phyloP scores from a whole-genome alignment of 2,329 filamentous ascomycete species.

The Aaosphaeria pasadenensis region DNA sequence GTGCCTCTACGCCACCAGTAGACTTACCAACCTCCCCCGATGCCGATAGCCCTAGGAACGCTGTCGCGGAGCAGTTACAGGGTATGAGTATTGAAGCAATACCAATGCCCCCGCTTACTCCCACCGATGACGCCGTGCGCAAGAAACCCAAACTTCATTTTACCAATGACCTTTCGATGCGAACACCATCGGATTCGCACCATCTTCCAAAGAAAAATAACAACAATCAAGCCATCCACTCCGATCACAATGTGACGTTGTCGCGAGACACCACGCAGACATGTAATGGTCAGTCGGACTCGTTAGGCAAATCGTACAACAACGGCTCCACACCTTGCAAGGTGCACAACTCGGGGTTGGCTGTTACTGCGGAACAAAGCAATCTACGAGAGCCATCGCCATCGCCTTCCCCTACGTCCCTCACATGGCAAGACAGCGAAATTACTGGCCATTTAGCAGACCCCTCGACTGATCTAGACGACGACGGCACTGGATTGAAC shows the following conservation, averaged over 20 bases:
- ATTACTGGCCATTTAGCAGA: conserved; percentile 58
- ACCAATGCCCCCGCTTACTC: conserved; percentile 32
- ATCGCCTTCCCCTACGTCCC: conserved; percentile 30
- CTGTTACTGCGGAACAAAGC: conserved; percentile 10
- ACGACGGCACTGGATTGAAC: conserved; percentile 63
- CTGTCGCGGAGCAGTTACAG: conserved; percentile 34
- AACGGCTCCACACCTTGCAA: conserved; percentile 3
- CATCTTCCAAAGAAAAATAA: too few relatives aligned
- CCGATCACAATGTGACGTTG: conserved; percentile 32
- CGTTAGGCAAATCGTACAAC: conserved; percentile 5
- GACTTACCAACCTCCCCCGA: conserved; percentile 19
- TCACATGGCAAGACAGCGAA: conserved; percentile 59
- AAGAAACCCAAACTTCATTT: conserved; percentile 35
- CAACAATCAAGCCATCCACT: not conserved
- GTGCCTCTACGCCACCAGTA: conserved; percentile 16
- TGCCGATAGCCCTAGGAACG: conserved; percentile 32
- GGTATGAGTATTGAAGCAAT: conserved; percentile 29
- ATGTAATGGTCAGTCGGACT: conserved; percentile 25
- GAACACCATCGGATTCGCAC: conserved; percentile 11
- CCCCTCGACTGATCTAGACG: conserved; percentile 51
- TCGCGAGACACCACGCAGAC: conserved; percentile 27
- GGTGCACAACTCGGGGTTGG: conserved; percentile 5
- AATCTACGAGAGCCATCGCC: conserved; percentile 22
- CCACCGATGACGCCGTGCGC: conserved; percentile 28
- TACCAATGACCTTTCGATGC: conserved; percentile 1